Conservation (phyloP, 2,329 filamentous ascomycete species). For the Pseudogymnoascus sp. region DNA sequence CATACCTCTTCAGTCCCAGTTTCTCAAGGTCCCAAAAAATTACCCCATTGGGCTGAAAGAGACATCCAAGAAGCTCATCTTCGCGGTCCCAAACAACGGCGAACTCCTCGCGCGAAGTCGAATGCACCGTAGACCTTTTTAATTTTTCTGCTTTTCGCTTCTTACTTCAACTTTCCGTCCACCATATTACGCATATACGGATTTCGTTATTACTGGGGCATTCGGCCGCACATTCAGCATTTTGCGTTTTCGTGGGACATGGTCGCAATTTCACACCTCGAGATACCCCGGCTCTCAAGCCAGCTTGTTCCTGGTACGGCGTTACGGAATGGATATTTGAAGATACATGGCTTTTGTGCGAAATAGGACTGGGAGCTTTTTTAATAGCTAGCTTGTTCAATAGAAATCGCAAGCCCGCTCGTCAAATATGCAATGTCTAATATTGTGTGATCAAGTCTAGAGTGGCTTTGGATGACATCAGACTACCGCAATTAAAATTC, state of each 20-base stretch:
- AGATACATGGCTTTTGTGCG: neutral
- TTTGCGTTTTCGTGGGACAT: neutral
- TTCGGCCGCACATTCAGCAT: neutral
- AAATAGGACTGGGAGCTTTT: neutral
- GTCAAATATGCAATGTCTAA: neutral
- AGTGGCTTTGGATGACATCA: too few relatives aligned
- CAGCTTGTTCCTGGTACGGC: neutral
- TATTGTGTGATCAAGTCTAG: neutral
- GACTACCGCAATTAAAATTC: too few relatives aligned
- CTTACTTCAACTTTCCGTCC: neutral
- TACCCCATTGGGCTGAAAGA: neutral
- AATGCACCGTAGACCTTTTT: neutral
- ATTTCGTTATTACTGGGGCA: neutral
- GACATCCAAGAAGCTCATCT: neutral
- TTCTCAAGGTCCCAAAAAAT: neutral
- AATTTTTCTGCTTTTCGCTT: neutral
- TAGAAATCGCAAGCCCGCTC: neutral
- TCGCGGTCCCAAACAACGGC: neutral
- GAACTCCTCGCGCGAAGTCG: neutral
- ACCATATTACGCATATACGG: neutral
- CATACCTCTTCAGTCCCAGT: neutral
- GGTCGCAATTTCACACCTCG: neutral
- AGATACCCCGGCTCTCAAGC: neutral
- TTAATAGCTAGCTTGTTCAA: neutral
- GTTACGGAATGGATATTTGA: neutral